Base-by-base conservation (phyloP, 176 grass and related monocot genomes). In the Oryza rufipogon region DNA sequence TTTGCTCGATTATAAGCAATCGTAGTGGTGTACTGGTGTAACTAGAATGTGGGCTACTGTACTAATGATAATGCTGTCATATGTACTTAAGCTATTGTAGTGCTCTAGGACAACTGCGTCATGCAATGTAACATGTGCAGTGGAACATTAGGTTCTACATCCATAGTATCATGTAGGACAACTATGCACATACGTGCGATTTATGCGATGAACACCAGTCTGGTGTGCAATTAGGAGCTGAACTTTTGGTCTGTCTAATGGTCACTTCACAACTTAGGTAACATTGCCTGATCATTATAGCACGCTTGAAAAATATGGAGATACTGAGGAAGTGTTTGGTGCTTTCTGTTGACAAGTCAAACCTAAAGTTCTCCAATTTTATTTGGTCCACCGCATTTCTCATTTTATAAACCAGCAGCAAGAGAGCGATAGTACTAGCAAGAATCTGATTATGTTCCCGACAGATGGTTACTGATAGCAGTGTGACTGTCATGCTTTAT, bases 131-230 rank as follows among this genome's bases (percentile, higher is more conserved):
- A 61, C 71, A 51, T 63, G 70, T 64, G 66, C 38, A 36, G 26
- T 76, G 80, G 10, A 52, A 41, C 19, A 9, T 70, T 82, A 76
- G 72, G 68, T 66, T 70, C 11, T 11, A 28, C 30, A 76, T 46
- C 41, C 38, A 64, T 45, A 51, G 26, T 77, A 10, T 64, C 16
- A 64, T 45, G 39, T 64, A 70, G 28, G 23, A 48, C 36, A 41
- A 71, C 79, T 39, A 15, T 70, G 38, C 65, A 76, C 38, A 51
- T 67, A 4, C 33, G 13, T 46, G 33, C 68, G 45, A 49, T 77
- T n/a, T 28, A 71, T 64, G 49, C 14, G 6, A 64, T 34, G 60
- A 82, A 73, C 23, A 82, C 34, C 7, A 47, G 36, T 82, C 16
- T 82, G 48, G 41, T 71, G 56, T 52, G 52, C 42, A 82, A 16